Base-by-base conservation (phyloP, 2,329 filamentous ascomycete genomes). In the Alternaria sp. region DNA sequence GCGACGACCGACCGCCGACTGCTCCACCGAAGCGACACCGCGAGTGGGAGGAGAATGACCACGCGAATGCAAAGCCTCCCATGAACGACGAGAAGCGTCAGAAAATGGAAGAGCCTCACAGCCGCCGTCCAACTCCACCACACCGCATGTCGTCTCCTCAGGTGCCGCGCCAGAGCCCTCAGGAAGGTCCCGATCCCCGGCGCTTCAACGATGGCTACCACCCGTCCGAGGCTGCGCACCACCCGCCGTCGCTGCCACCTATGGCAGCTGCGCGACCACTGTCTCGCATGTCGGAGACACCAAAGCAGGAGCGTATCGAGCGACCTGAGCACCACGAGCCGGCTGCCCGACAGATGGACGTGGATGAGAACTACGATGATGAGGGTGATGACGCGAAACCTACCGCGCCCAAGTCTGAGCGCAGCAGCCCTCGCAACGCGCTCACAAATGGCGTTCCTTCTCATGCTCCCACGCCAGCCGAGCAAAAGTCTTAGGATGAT, bases 311-410 rank as follows among this genome's bases (percentile, higher is more conserved):
- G 65, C 80, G 81, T 21, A 77, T 79, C 8, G 77, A 81, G 67
- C 80, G 81, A 36, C 77, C 79, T 9, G 77, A 81, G 61, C 80
- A 81, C 56, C 90, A 89, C 61, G 95, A 98, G 81, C 92, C 93
- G 57, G 93, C 96, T 32, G 93, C 93, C 19, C 87, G 96, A 21
- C 97, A 97, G 81, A 96, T 99, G 89, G 95, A 98, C 7, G 92
- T 98, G 19, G 94, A 99, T 71, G 96, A 99, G 79, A 92, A 98
- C 78, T 98, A 99, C 74, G 95, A 98, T 78, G 95, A 98, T 74
- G 95, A 94, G 61, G 93, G 89, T 5, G 94, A 97, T 69, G 95
- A 97, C 63, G 91, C 96, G 44, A 89, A 88, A 79, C 79, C 84
- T 66, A 79, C 72, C 15, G 74, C 71, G 2, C 57, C 75, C 46